Evolutionary conservation across 805 yeast genomes (phyloP), one percentile per base, ranked within the genome.

Genomic region (Lachancea sp.): DNA sequence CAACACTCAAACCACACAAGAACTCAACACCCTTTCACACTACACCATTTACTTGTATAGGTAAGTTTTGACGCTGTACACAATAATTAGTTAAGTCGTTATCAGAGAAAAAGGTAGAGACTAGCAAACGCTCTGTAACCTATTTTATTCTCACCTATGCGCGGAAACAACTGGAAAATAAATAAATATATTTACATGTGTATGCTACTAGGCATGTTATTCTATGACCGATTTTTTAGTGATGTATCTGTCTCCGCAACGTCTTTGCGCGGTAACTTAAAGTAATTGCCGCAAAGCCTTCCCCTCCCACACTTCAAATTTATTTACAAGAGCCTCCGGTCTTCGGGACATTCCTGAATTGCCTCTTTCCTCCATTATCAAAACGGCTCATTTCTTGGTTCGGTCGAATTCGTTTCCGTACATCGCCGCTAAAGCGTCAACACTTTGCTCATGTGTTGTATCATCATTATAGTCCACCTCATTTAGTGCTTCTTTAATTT

Each of bases 361-460:
- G n/a, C n/a, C n/a, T n/a, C n/a, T n/a, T n/a, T n/a, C 25, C 25
- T 22, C 38, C 27, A 13, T 18, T 19, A 6, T 36, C 3, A 13
- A 13, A 13, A 10, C 10, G 13, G 3, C 3, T 41, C 42, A 47
- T 36, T 46, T 44, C 29, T 38, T 45, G 17, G 36, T 34, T 20
- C 41, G 42, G 7, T 52, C 37, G 44, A 48, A 55, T 18, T 54
- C 55, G 31, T 48, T 46, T 9, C 53, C 54, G 34, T 50, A 51
- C 35, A 50, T 47, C 19, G 47, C 34, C 2, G 59, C 51, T 18
- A 53, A 34, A 5, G 40, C 34, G 22, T 49, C 54, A 5, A 54
- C 48, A 15, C 48, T 46, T n/a, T 47, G 49, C 33, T 39, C 48
- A 6, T 42, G 36, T 17, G 31, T 22, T 1, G 15, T 15, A 5